These are phyloP conservation scores for Bolboschoenoplectus hybrid DNA, from an alignment of 202 grass and related monocot species.

Conservation along the genomic window DNA sequence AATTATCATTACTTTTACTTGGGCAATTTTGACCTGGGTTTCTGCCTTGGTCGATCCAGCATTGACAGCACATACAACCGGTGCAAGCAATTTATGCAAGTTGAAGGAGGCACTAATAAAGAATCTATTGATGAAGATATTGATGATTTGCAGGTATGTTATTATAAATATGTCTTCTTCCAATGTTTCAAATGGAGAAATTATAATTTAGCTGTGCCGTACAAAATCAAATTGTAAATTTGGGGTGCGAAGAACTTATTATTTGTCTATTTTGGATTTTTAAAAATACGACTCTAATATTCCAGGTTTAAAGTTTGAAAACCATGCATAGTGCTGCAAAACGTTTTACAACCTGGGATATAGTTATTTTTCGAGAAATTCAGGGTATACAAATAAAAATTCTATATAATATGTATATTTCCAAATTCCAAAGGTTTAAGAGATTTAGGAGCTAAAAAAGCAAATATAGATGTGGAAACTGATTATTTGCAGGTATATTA, in stretches of 20 bases:
- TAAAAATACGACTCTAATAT: too few species aligned
- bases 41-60: conserved; percentile 19
- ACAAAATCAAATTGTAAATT: background rate
- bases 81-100: conserved; percentile 45
- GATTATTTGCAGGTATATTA: conserved; percentile 44
- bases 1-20: background rate
- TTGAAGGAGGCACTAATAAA: conserved; percentile 31
- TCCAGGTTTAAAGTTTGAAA: too few species aligned
- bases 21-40: conserved; percentile 14
- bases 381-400: too few species aligned
- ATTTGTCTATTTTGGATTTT: too few species aligned
- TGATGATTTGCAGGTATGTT: conserved; percentile 45
- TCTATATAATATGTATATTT: too few species aligned
- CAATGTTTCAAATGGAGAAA: background rate
- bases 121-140: conserved; percentile 35
- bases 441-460: conserved; percentile 6
- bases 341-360: too few species aligned
- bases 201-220: background rate
- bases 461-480: conserved; percentile 38
- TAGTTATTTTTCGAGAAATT: too few species aligned
- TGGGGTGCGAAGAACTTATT: background rate
- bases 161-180: background rate
- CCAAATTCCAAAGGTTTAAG: too few species aligned
- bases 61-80: conserved; percentile 59
- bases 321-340: too few species aligned